A percentile compares a stretch with the other conserved stretches of the same genome.
Evolutionary conservation across 2,329 filamentous ascomycete genomes (phyloP).

Genomic region (Parastagonospora avenae): DNA sequence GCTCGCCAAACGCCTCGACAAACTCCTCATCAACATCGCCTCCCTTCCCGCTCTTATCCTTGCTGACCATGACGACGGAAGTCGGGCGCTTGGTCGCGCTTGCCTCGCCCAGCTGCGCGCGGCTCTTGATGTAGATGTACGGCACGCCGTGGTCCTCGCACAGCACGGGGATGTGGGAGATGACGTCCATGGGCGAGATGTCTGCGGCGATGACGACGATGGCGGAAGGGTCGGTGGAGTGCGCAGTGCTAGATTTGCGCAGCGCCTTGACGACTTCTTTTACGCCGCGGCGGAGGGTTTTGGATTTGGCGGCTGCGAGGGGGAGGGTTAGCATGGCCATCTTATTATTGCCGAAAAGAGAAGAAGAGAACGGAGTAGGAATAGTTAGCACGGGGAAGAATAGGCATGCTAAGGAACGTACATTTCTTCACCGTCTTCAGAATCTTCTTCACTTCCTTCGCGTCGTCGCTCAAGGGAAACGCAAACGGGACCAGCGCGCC

Average conservation of each 20-base stretch:
- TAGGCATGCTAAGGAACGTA: slow-evolving; percentile 31
- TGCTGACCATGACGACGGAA: slow-evolving; percentile 85
- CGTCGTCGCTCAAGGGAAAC: slow-evolving; percentile 73
- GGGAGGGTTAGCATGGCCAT: slow-evolving; percentile 9
- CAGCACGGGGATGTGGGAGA: slow-evolving; percentile 94
- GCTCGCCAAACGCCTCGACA: slow-evolving; percentile 59
- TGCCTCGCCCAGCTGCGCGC: slow-evolving; percentile 90
- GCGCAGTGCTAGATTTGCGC: slow-evolving; percentile 79
- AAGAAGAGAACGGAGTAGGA: background rate
- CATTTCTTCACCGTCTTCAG: slow-evolving; percentile 69
- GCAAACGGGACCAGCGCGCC: slow-evolving; percentile 81
- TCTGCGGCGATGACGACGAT: slow-evolving; percentile 94
- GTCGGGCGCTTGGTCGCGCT: slow-evolving; percentile 96
- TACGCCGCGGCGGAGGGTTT: slow-evolving; percentile 94
- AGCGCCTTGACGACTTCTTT: slow-evolving; percentile 99
- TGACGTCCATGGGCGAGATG: slow-evolving; percentile 98
- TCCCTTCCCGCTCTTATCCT: slow-evolving; percentile 58
- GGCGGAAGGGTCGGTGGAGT: slow-evolving; percentile 62
- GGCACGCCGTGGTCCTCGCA: slow-evolving; percentile 98
- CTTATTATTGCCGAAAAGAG: background rate
- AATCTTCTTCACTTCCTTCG: slow-evolving; percentile 73
- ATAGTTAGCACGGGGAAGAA: background rate
- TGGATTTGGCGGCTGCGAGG: slow-evolving; percentile 82
- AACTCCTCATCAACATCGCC: slow-evolving; percentile 56
- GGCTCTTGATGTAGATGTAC: slow-evolving; percentile 91